These are phyloP conservation scores for Leccinum disarticulatum DNA, from an alignment of 768 basidiomycete genomes.

Conservation along the genomic window DNA sequence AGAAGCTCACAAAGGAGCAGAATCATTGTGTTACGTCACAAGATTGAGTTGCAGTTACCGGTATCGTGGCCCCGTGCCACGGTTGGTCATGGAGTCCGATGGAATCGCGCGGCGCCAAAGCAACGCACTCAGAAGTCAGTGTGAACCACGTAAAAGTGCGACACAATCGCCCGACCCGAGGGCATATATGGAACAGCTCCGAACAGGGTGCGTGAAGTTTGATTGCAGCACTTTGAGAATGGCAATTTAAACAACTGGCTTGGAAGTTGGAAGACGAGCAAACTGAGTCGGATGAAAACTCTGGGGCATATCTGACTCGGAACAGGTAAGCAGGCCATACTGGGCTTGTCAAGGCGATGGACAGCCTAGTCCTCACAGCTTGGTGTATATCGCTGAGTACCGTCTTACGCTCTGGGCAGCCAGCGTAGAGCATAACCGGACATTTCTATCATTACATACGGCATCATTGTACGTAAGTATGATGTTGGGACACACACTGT, in stretches of 20 bases:
- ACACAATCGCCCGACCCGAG: not conserved
- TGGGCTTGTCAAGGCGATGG: too few species aligned
- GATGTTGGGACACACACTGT: not conserved
- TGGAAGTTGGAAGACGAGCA: not conserved
- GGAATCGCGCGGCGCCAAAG: not conserved
- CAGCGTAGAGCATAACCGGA: too few species aligned
- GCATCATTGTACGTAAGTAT: not conserved
- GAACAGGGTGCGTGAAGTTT: not conserved
- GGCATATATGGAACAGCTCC: too few species aligned
- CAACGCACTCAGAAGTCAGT: not conserved
- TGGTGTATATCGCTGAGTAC: too few species aligned
- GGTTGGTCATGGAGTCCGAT: not conserved
- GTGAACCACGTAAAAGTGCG: not conserved
- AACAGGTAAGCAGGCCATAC: too few species aligned
- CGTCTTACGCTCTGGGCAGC: too few species aligned
- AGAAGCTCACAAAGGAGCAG: not conserved
- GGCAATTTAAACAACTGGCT: not conserved
- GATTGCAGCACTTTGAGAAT: not conserved
- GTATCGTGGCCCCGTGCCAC: not conserved
- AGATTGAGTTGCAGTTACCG: not conserved
- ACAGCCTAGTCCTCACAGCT: too few species aligned
- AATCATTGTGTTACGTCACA: not conserved
- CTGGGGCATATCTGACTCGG: too few species aligned
- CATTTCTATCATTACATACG: too few species aligned
- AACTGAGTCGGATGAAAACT: not conserved